phyloP scores from a whole-genome alignment of 1,284 basidiomycete species.

The Sphagnurus paluster region DNA sequence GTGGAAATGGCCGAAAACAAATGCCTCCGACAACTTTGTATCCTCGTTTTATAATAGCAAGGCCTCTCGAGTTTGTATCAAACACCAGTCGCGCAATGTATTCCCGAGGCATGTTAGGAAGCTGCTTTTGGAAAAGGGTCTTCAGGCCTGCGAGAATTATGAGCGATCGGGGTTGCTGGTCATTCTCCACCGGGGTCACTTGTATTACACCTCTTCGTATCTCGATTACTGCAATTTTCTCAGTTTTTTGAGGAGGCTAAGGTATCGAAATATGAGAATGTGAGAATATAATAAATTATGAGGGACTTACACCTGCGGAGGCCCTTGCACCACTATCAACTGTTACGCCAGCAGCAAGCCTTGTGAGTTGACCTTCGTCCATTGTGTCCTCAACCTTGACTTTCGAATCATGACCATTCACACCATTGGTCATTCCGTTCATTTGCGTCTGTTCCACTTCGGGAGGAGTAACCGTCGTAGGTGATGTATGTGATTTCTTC shows the following conservation, averaged over 20 bases:
- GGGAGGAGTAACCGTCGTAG: conserved; percentile 28
- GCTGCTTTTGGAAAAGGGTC: conserved; percentile 95
- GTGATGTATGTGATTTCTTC: conserved; percentile 53
- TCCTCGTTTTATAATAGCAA: conserved; percentile 96
- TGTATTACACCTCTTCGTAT: conserved; percentile 84
- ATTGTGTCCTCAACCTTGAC: conserved; percentile 78
- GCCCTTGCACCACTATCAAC: conserved; percentile 62
- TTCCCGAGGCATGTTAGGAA: conserved; percentile 99
- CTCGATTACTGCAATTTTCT: conserved; percentile 84
- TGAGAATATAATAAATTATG: background rate
- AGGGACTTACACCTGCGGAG: conserved; percentile 45
- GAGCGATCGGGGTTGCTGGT: conserved; percentile 72
- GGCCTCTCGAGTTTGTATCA: conserved; percentile 87
- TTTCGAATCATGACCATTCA: conserved; percentile 50
- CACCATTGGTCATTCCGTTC: conserved; percentile 47
- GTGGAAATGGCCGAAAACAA: conserved; percentile 95
- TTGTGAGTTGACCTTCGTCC: conserved; percentile 69
- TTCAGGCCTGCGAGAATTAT: conserved; percentile 94
- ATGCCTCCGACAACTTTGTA: conserved; percentile 98
- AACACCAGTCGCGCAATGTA: conserved; percentile 97
- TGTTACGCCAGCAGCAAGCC: conserved; percentile 78
- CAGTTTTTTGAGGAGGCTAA: conserved; percentile 54
- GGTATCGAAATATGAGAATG: conserved; percentile 9
- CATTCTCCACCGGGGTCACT: conserved; percentile 86
- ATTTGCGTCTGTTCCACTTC: conserved; percentile 44